Conservation (phyloP, 805 yeast species). For the Yamadazyma olivae region DNA sequence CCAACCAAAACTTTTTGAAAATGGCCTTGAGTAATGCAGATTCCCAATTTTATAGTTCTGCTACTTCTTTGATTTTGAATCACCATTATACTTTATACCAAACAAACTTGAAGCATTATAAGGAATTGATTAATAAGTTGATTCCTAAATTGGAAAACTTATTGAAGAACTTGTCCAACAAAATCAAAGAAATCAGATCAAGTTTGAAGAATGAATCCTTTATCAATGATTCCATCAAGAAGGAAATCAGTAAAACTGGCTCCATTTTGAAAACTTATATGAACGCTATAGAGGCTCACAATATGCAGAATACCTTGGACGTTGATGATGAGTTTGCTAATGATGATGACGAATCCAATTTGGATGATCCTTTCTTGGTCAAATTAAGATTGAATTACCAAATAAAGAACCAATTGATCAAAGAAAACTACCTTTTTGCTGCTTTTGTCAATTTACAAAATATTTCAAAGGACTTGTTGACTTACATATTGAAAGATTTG, state of each 20-base stretch:
- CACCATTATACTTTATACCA: constrained; percentile 31
- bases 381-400: constrained; percentile 39
- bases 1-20: constrained; percentile 7
- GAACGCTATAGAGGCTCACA: constrained; percentile 31
- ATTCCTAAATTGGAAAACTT: constrained; percentile 36
- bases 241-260: constrained; percentile 58
- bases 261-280: constrained; percentile 39
- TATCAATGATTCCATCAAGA: constrained; percentile 31
- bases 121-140: constrained; percentile 29
- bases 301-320: constrained; percentile 22
- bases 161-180: constrained; percentile 30
- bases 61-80: constrained; percentile 24
- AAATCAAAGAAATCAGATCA: constrained; percentile 40
- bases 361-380: constrained; percentile 40
- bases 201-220: constrained; percentile 40
- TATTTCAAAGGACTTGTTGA: constrained; percentile 36
- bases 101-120: constrained; percentile 24
- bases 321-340: constrained; percentile 11
- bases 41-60: constrained; percentile 1
- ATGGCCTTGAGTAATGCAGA: background rate
- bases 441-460: constrained; percentile 40
- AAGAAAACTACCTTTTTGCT: constrained; percentile 41
- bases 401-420: constrained; percentile 37
- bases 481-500: constrained; percentile 37
- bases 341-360: constrained; percentile 22